phyloP scores from a whole-genome alignment of 1,284 basidiomycete genomes.

The Blastosporella zonata region DNA sequence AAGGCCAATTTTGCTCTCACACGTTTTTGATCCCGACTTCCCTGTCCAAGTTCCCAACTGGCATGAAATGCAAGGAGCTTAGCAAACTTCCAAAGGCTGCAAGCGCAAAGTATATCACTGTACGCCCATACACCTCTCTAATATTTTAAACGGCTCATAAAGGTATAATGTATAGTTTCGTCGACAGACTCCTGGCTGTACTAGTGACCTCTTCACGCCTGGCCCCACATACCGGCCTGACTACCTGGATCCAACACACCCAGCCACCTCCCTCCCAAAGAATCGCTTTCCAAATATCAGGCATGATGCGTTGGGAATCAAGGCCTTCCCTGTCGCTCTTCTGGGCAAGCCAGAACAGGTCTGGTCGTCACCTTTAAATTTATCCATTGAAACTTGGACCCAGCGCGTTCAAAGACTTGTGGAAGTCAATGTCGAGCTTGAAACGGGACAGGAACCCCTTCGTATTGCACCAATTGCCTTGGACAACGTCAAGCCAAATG shows the following conservation, averaged over 20 bases:
- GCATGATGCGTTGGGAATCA: constrained; percentile 22
- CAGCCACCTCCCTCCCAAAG: constrained; percentile 19
- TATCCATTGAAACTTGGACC: constrained; percentile 26
- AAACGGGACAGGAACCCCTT: background rate
- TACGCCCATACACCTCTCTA: constrained; percentile 15
- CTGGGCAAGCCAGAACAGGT: constrained; percentile 21
- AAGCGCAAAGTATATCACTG: constrained; percentile 28
- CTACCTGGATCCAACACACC: constrained; percentile 30
- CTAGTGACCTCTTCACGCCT: constrained; percentile 16
- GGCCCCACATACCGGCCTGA: background rate
- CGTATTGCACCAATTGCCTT: constrained; percentile 20
- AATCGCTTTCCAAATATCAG: constrained; percentile 22
- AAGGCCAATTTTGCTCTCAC: too few relatives aligned
- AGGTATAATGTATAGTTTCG: constrained; percentile 21
- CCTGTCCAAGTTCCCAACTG: too few relatives aligned
- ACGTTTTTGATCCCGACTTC: too few relatives aligned
- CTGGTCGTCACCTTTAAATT: constrained; percentile 15
- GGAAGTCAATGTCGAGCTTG: constrained; percentile 12
- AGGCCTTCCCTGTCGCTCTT: constrained; percentile 30
- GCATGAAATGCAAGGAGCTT: constrained; percentile 31
- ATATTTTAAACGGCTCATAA: background rate
- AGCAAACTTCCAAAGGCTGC: constrained; percentile 29
- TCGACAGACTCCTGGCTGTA: constrained; percentile 25
- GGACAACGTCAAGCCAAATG: constrained; percentile 19
- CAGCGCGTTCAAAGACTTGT: constrained; percentile 25